A percentile compares a stretch with the other conserved stretches of the same genome.
These are phyloP conservation scores for Agastache rugosa DNA, from an alignment of 257 asterid genomes.

Conservation along the genomic window DNA sequence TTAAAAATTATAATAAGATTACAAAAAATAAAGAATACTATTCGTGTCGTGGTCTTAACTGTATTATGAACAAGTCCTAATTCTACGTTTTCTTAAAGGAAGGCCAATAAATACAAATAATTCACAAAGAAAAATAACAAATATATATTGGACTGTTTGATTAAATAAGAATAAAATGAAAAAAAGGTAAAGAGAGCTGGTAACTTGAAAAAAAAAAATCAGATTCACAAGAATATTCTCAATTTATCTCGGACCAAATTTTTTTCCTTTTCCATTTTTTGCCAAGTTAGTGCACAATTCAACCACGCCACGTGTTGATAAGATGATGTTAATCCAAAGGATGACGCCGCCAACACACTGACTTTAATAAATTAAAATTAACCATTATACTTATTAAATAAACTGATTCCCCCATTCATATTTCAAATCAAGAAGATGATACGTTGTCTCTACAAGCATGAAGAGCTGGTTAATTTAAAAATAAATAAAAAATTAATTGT, in stretches of 20 bases:
- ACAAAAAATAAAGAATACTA: background rate
- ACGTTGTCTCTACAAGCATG: constrained; percentile 7
- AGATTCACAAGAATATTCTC: constrained; percentile 33
- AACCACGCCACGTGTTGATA: constrained; percentile 47
- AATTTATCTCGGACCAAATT: constrained; percentile 28
- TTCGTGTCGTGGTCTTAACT: no score
- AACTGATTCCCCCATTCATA: background rate
- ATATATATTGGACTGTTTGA: background rate
- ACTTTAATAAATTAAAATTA: constrained; percentile 15
- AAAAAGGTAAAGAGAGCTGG: no score
- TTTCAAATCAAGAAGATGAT: constrained; percentile 13
- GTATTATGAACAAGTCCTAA: no score
- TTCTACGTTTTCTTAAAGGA: no score
- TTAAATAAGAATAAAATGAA: background rate
- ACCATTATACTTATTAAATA: constrained; percentile 4
- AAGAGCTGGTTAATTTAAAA: background rate
- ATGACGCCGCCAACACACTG: constrained; percentile 20
- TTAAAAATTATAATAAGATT: background rate
- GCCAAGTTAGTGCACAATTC: constrained; percentile 31
- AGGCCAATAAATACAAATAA: no score
- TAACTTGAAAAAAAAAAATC: background rate
- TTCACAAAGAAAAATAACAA: background rate
- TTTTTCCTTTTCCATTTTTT: background rate
- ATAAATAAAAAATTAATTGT: background rate
- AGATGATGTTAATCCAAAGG: constrained; percentile 46